Conservation (phyloP, 2,329 filamentous ascomycete genomes). For the Fusarium denticulatum region DNA sequence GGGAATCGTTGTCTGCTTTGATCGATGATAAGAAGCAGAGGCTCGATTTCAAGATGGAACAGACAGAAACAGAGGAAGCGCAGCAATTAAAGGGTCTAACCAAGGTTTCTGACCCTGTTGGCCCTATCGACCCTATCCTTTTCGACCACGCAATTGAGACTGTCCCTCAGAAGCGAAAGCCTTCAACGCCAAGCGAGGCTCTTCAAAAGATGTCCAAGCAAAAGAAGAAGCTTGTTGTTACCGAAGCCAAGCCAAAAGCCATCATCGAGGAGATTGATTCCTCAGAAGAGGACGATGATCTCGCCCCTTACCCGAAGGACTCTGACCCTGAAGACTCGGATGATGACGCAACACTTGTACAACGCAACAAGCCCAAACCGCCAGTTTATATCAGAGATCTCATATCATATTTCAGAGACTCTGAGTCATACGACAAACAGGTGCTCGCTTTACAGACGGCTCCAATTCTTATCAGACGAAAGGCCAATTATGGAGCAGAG, state of each 20-base stretch:
- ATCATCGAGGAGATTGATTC: conserved; percentile 74
- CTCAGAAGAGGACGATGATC: conserved; percentile 70
- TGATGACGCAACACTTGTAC: conserved; percentile 88
- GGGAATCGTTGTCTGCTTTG: conserved; percentile 74
- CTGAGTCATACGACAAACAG: conserved; percentile 86
- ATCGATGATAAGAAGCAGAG: conserved; percentile 74
- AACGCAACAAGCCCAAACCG: conserved; percentile 81
- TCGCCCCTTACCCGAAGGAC: conserved; percentile 84
- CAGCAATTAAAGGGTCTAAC: conserved; percentile 77
- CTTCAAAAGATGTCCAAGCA: conserved; percentile 39
- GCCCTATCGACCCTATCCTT: conserved; percentile 63
- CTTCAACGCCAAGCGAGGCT: conserved; percentile 1
- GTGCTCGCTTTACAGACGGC: conserved; percentile 81
- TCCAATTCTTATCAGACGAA: conserved; percentile 83
- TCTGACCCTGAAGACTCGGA: conserved; percentile 92
- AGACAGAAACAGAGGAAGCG: conserved; percentile 77
- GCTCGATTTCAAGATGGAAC: conserved; percentile 86
- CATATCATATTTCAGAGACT: conserved; percentile 79
- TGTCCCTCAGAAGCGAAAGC: not conserved
- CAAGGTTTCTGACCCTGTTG: conserved; percentile 69
- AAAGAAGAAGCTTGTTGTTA: conserved; percentile 45
- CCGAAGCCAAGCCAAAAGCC: conserved; percentile 51
- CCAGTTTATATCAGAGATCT: conserved; percentile 93
- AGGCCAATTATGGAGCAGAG: conserved; percentile 88
- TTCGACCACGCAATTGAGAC: conserved; percentile 11